Evolutionary conservation across 441 rosid species (phyloP), one percentile per base, ranked within the genome.

Genomic region (Eruca vesicaria): DNA sequence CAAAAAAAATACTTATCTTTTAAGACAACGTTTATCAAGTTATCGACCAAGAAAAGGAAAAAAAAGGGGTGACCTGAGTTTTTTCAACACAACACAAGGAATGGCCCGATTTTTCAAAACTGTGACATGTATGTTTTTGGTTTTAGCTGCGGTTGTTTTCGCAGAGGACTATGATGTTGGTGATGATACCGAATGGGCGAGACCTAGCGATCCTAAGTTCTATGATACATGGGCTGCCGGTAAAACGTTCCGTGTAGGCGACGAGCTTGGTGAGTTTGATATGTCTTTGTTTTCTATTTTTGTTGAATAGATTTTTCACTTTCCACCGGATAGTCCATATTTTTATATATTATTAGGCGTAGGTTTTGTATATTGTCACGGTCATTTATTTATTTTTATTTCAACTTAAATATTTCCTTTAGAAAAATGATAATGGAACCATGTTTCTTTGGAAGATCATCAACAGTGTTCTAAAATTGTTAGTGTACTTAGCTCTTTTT

Each of bases 161-260:
- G 82, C 79, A 0, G 82, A 79, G 72, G 82, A 79, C 50, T 14
- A 79, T 14, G 82, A 79, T 50, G 82, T 79, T 48, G 82, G 82
- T 45, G 82, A 19, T 74, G 82, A 79, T 69, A 26, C 56, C 3
- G 61, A 69, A 9, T 79, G 82, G 82, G 31, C 31, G 9, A 63
- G 76, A 69, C 82, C 79, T 35, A 0, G 4, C 19, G 69, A 70
- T 18, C 58, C 3, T 0, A 41, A 69, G 23, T 69, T 64, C 43
- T 79, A 79, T 59, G 28, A 16, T 15, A 74, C 45, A 18, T 79
- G 82, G 79, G 76, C 68, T 52, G 10, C 72, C 41, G 43, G 73
- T 62, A 70, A 79, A 79, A 70, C 76, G 59, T 79, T 79, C 68
- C 76, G 52, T 4, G 73, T 79, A 6, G 82, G 79, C 20, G 82